Percentiles rank a stretch among this genome's conserved stretches.
Conservation (phyloP, 2,329 filamentous ascomycete genomes). For the Niveomyces coronatus region DNA sequence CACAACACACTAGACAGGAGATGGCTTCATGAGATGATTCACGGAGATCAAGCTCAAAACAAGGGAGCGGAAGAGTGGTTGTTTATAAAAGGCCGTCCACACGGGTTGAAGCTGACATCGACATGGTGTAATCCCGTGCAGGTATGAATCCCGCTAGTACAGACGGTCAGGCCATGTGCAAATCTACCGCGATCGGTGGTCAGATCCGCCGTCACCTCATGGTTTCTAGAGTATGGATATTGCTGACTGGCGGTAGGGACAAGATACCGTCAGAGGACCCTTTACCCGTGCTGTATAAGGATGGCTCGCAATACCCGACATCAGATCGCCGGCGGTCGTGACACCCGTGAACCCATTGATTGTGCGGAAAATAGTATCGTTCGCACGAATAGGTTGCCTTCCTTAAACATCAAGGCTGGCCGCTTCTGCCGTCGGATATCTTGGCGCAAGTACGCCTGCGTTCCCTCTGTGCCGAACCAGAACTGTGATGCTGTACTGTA, state of each 20-base stretch:
- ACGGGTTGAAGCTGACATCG: constrained; percentile 7
- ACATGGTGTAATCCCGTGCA: constrained; percentile 8
- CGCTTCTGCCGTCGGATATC: too few species aligned
- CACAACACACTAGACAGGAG: neutral
- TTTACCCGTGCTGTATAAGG: too few species aligned
- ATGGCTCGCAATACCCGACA: too few species aligned
- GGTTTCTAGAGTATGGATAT: constrained; percentile 4
- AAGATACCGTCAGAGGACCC: neutral
- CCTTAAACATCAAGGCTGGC: too few species aligned
- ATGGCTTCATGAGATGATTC: neutral
- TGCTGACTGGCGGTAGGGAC: constrained; percentile 1
- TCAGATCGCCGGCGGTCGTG: too few species aligned
- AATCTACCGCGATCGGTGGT: neutral
- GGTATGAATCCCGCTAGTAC: constrained; percentile 8
- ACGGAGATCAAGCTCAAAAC: neutral
- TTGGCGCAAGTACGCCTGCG: too few species aligned
- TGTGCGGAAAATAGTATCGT: too few species aligned
- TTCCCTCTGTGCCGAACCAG: too few species aligned
- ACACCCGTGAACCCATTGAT: too few species aligned
- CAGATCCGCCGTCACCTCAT: constrained; percentile 1
- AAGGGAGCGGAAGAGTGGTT: neutral
- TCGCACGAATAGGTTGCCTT: too few species aligned
- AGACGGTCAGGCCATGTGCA: constrained; percentile 5
- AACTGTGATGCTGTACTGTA: too few species aligned
- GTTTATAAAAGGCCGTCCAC: constrained; percentile 4